Conservation (phyloP, 768 basidiomycete genomes). For the Rossbeevera mucosa region DNA sequence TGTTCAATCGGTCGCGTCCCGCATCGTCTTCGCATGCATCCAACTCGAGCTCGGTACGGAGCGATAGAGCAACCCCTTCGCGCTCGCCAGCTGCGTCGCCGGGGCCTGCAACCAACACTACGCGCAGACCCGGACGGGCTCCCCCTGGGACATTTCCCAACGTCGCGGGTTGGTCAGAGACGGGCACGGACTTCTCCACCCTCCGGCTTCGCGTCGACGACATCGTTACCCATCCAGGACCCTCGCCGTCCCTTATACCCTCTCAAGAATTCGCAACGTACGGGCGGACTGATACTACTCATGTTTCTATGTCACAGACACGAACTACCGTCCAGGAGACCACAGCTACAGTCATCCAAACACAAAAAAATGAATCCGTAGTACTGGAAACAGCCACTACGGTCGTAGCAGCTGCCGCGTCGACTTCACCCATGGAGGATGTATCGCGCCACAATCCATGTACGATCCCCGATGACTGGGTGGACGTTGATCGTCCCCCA, state of each 20-base stretch:
- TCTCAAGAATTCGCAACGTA: constrained; percentile 14
- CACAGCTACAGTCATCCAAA: constrained; percentile 10
- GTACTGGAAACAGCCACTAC: background rate
- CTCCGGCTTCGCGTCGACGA: constrained; percentile 8
- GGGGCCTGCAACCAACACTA: constrained; percentile 10
- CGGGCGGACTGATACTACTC: constrained; percentile 12
- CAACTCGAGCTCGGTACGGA: constrained; percentile 28
- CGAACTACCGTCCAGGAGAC: constrained; percentile 8
- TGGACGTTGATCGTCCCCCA: constrained; percentile 17
- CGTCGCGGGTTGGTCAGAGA: constrained; percentile 31
- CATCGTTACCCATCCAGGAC: constrained; percentile 10
- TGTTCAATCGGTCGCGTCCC: constrained; percentile 19
- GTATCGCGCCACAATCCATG: constrained; percentile 18
- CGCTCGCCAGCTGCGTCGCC: constrained; percentile 19
- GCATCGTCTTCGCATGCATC: constrained; percentile 13
- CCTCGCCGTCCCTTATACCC: constrained; percentile 29
- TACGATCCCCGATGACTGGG: constrained; percentile 29
- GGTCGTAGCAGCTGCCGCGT: background rate
- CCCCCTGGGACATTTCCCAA: constrained; percentile 29
- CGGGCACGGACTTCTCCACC: constrained; percentile 22
- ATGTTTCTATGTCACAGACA: constrained; percentile 3
- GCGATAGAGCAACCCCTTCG: constrained; percentile 28
- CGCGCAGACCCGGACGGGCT: constrained; percentile 23
- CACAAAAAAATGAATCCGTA: constrained; percentile 6
- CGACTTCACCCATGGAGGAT: constrained; percentile 6